Percentiles rank a stretch among this genome's conserved stretches.
Evolutionary conservation across 148 eudicot species (phyloP).

Genomic region (Dianthus caryophyllus): DNA sequence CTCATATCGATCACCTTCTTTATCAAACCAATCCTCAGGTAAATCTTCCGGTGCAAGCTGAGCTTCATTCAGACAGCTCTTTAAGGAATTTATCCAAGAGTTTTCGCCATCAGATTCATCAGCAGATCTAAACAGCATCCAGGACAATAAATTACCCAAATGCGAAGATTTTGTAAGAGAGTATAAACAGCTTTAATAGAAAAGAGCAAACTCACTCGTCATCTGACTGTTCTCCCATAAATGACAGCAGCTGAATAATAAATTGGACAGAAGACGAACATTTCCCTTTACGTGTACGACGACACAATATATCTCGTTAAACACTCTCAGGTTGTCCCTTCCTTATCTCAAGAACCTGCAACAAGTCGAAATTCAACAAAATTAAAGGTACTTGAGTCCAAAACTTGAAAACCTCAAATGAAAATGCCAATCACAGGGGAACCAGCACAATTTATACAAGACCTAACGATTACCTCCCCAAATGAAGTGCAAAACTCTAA

Average conservation of each 20-base stretch:
- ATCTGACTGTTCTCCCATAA: conserved; percentile 46
- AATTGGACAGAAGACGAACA: conserved; percentile 51
- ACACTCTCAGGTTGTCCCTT: conserved; percentile 63
- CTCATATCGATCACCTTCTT: conserved; percentile 49
- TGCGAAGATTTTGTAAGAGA: neutral
- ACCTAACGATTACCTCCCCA: conserved; percentile 51
- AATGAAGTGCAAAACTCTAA: conserved; percentile 79
- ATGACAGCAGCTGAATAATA: conserved; percentile 50
- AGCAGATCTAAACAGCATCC: conserved; percentile 31
- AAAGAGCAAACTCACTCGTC: conserved; percentile 11
- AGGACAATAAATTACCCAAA: conserved; percentile 9
- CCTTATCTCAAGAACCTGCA: conserved; percentile 56
- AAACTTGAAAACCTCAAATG: neutral
- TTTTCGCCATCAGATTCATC: conserved; percentile 37
- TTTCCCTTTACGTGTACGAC: conserved; percentile 53
- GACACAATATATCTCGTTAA: conserved; percentile 50
- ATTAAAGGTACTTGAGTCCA: neutral
- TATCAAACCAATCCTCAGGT: conserved; percentile 43
- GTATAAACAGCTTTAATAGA: neutral
- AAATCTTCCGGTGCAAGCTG: conserved; percentile 32
- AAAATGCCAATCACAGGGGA: no score
- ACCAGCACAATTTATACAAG: no score
- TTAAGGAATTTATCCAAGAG: conserved; percentile 51
- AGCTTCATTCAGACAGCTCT: conserved; percentile 41
- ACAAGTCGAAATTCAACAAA: neutral